A percentile compares a stretch with the other conserved stretches of the same genome.
These are phyloP conservation scores for Trichomonas vaginalis DNA, from an alignment of 208 protist genomes.

Conservation along the genomic window DNA sequence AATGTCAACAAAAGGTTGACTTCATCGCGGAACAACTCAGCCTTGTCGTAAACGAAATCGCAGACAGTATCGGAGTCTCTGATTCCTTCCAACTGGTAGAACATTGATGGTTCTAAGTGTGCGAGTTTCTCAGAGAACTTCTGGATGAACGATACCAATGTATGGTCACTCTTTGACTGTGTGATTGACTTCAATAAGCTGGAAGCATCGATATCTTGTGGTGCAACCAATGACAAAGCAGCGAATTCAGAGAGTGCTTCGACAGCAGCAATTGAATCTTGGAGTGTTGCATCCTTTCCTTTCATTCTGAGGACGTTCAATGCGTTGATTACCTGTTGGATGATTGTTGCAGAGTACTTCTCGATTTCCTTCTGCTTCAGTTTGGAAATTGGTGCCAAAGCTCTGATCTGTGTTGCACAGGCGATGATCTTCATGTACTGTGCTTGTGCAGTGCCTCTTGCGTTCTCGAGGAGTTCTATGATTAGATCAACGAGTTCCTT, in stretches of 20 bases:
- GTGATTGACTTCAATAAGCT: neutral
- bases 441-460: neutral
- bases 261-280: neutral
- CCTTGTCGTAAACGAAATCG: slow-evolving; percentile 6
- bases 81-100: neutral
- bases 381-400: neutral
- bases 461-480: neutral
- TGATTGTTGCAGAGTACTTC: neutral
- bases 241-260: neutral
- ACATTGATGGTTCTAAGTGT: neutral
- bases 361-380: slow-evolving; percentile 1
- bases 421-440: neutral
- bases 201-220: neutral
- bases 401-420: neutral
- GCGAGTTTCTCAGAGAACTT: neutral
- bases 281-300: neutral
- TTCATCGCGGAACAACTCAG: neutral
- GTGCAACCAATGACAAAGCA: neutral
- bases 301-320: neutral
- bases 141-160: neutral
- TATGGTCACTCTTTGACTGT: neutral
- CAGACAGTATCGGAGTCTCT: neutral
- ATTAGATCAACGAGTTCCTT: neutral
- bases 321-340: neutral
- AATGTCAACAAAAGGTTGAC: neutral